Evolutionary conservation across 352 stramenopile species (phyloP).

Genomic region (Pythium dissotocum): DNA sequence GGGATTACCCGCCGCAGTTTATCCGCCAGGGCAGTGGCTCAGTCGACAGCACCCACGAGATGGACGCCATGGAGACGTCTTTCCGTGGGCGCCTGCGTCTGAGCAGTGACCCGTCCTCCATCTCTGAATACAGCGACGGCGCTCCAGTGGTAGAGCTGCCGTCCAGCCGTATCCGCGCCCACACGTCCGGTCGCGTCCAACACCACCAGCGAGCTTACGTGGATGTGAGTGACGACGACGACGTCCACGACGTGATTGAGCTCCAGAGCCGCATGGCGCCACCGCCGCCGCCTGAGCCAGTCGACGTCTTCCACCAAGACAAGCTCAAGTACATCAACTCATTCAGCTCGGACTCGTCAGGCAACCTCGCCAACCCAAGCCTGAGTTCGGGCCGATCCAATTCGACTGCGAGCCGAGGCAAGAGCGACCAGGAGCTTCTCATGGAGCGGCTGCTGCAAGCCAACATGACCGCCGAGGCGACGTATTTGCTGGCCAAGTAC

Average conservation of each 20-base stretch:
- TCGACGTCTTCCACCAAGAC: constrained; percentile 50
- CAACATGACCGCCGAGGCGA: constrained; percentile 65
- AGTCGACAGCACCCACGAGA: constrained; percentile 21
- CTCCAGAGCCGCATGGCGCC: constrained; percentile 30
- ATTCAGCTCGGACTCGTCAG: constrained; percentile 38
- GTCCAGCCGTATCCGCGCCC: not conserved
- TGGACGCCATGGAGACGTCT: constrained; percentile 17
- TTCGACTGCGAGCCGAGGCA: constrained; percentile 15
- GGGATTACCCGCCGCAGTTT: not conserved
- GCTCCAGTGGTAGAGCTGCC: constrained; percentile 15
- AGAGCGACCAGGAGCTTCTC: constrained; percentile 42
- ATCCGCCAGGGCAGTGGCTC: constrained; percentile 10
- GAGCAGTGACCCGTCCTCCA: constrained; percentile 18
- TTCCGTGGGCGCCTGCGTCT: constrained; percentile 20
- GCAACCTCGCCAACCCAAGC: constrained; percentile 24
- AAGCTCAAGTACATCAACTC: constrained; percentile 71
- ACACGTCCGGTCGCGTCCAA: not conserved
- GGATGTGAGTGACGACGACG: constrained; percentile 10
- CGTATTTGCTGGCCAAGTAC: constrained; percentile 76
- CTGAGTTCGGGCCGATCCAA: constrained; percentile 3
- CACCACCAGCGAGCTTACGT: not conserved
- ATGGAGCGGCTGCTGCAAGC: constrained; percentile 67
- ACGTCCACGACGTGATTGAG: constrained; percentile 37
- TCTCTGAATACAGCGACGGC: constrained; percentile 10
- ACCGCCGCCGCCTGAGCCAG: constrained; percentile 23